Evolutionary conservation across 164 flowering plant genomes (phyloP), one percentile per base, ranked within the genome.

Genomic region (Kalanchoe fedtschenkoi): DNA sequence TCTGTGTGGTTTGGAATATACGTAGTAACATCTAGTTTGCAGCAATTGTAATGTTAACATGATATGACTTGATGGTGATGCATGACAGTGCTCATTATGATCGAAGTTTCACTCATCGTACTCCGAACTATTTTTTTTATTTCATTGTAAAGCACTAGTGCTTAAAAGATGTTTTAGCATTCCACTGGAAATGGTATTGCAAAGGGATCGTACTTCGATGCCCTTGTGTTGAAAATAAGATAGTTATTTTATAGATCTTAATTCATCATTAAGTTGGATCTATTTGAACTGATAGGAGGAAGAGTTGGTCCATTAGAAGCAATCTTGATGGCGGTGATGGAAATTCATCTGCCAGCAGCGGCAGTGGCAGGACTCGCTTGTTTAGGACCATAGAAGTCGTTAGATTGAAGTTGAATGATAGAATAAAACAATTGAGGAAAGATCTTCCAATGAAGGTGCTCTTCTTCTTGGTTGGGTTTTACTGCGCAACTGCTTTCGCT

Each of bases 401-500:
- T 64, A 80, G 63, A 64, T 61, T 71, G 53, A 88, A 75, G 74
- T 53, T 88, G 34, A 69, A 65, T 66, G 68, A 75, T 26, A 75
- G 82, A 77, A 17, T 93, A 39, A 71, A 69, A 55, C 82, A 82
- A 65, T 3, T 85, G 43, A 83, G 73, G 77, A 82, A 79, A 72
- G 73, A 79, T 66, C 78, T 89, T 61, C 96, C 96, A 0, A 62
- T 77, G 76, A 93, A 93, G 62, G 43, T 93, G 57, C 79, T 93
- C 28, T 89, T 82, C 62, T 86, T 93, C 83, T 83, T 93, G 76
- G 84, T 76, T 46, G 98, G 98, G 0, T 85, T 93, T 64, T 92
- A 92, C 63, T 84, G 91, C 73, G 96, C 98, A 34, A 89, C 98
- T 35, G 98, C 96, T 21, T 92, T 88, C 71, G 81, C 98, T 15